Evolutionary conservation across 345 rosid genomes (phyloP).

Genomic region (Lumnitzera littorea): DNA sequence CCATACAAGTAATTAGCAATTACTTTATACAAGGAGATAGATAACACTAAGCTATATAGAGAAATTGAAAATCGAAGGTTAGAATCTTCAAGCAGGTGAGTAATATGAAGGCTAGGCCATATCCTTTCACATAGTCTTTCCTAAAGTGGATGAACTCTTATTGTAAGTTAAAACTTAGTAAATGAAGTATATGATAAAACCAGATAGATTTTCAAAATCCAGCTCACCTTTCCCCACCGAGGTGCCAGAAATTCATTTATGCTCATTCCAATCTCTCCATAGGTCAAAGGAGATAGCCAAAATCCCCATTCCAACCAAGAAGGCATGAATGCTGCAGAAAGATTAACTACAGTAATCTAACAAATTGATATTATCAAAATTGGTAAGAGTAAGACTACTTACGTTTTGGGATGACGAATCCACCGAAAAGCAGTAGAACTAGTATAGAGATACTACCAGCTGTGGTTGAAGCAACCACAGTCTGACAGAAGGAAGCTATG

Average conservation of each 20-base stretch:
- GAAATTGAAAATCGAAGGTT: background rate
- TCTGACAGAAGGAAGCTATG: conserved; percentile 35
- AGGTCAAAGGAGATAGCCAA: conserved; percentile 57
- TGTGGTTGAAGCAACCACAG: conserved; percentile 32
- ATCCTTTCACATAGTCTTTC: no score
- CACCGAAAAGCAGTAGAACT: conserved; percentile 42
- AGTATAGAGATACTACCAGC: conserved; percentile 31
- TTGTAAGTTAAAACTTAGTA: no score
- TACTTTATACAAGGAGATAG: no score
- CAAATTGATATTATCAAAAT: background rate
- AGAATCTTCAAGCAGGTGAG: background rate
- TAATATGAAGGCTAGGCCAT: background rate
- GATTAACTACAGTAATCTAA: background rate
- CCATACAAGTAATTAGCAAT: background rate
- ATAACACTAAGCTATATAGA: no score
- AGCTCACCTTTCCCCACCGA: conserved; percentile 45
- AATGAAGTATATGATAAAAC: no score
- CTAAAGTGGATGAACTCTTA: no score
- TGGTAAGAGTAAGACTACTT: conserved; percentile 8
- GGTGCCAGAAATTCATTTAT: conserved; percentile 52
- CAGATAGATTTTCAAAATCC: no score
- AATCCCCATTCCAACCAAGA: conserved; percentile 60
- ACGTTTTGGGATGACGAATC: conserved; percentile 43
- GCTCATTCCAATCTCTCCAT: conserved; percentile 40
- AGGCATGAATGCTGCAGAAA: conserved; percentile 33